These are phyloP conservation scores for Thelephora terrestris DNA, from an alignment of 1,284 basidiomycete species.

Conservation along the genomic window DNA sequence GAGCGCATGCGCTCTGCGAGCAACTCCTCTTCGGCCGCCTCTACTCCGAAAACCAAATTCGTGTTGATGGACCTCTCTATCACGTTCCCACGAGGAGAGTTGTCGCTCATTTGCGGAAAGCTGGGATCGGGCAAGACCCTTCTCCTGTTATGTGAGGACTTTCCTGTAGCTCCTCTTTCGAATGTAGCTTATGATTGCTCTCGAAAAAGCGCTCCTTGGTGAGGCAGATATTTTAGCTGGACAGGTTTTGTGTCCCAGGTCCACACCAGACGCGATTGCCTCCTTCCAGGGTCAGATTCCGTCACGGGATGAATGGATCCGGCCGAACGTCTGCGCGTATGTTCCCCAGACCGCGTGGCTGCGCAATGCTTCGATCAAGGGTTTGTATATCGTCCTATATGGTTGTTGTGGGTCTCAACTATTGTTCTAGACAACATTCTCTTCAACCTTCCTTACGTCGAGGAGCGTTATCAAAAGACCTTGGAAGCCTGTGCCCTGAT, in stretches of 20 bases:
- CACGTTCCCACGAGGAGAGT: slow-evolving; percentile 67
- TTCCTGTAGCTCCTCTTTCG: not conserved
- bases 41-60: slow-evolving; percentile 74
- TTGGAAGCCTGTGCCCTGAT: slow-evolving; percentile 63
- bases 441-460: slow-evolving; percentile 77
- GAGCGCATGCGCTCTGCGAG: slow-evolving; percentile 44
- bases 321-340: slow-evolving; percentile 75
- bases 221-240: slow-evolving; percentile 83
- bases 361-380: slow-evolving; percentile 86
- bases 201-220: slow-evolving; percentile 64
- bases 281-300: slow-evolving; percentile 34
- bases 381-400: slow-evolving; percentile 22
- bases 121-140: slow-evolving; percentile 79
- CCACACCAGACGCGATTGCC: slow-evolving; percentile 71
- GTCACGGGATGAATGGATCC: slow-evolving; percentile 60
- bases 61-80: slow-evolving; percentile 72
- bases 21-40: slow-evolving; percentile 42
- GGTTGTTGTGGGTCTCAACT: not conserved
- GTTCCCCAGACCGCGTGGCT: slow-evolving; percentile 90
- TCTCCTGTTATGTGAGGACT: slow-evolving; percentile 49
- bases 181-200: slow-evolving; percentile 5
- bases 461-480: slow-evolving; percentile 69
- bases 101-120: slow-evolving; percentile 79
- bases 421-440: slow-evolving; percentile 71
- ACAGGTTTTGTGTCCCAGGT: slow-evolving; percentile 72